These are phyloP conservation scores for Dillenia suffruticosa DNA, from an alignment of 164 flowering plant genomes.

Conservation along the genomic window DNA sequence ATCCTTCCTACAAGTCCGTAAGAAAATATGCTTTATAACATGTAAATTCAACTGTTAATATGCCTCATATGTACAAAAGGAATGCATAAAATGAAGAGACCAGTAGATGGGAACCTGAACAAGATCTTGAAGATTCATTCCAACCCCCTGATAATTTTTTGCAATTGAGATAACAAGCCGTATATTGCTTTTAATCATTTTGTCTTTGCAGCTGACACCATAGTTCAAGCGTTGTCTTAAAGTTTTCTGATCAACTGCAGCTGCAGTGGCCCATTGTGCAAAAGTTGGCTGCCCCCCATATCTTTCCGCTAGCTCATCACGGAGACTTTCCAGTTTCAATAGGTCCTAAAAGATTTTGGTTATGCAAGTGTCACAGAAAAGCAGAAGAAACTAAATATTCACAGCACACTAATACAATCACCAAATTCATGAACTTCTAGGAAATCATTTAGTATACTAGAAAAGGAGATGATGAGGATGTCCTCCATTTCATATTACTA, in stretches of 20 bases:
- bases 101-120: constrained; percentile 65
- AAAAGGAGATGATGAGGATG: too few relatives aligned
- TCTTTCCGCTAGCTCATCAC: constrained; percentile 55
- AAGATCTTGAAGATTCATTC: constrained; percentile 91
- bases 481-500: too few relatives aligned
- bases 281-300: constrained; percentile 65
- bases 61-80: neutral
- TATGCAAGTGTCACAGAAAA: too few relatives aligned
- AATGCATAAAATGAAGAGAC: neutral
- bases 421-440: neutral
- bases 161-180: constrained; percentile 95
- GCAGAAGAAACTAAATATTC: too few relatives aligned
- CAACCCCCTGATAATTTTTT: constrained; percentile 83
- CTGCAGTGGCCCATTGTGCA: constrained; percentile 91
- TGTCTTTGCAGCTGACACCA: constrained; percentile 76
- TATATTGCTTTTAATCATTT: constrained; percentile 91
- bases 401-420: neutral
- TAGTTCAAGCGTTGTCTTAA: constrained; percentile 62
- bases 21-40: constrained; percentile 1
- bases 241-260: constrained; percentile 72
- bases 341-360: constrained; percentile 48
- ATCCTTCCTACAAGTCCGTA: constrained; percentile 66
- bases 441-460: too few relatives aligned
- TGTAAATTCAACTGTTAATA: neutral
- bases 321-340: constrained; percentile 70